These are phyloP conservation scores for Trichosporon faecale DNA, from an alignment of 1,284 basidiomycete species.

Conservation along the genomic window DNA sequence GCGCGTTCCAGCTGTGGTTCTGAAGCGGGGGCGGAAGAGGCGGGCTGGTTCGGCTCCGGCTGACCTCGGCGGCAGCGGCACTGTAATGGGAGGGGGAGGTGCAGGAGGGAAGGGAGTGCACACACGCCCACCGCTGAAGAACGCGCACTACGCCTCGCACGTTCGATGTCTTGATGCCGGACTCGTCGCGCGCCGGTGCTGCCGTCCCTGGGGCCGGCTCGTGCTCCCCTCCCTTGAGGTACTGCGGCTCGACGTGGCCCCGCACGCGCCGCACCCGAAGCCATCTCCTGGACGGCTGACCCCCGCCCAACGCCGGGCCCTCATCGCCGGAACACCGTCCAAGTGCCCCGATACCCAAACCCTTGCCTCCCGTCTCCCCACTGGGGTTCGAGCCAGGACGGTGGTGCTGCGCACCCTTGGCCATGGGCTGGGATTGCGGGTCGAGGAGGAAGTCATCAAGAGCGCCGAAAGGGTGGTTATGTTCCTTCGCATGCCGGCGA, in stretches of 20 bases:
- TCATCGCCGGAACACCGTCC: neutral
- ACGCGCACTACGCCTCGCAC: neutral
- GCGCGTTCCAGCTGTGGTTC: neutral
- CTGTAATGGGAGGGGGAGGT: no score
- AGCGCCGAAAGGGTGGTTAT: neutral
- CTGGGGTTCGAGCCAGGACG: neutral
- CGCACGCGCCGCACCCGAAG: neutral
- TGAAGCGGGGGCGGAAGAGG: neutral
- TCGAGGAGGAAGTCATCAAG: neutral
- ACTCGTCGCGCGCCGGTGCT: neutral
- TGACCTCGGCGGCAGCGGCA: no score
- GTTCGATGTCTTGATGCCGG: neutral
- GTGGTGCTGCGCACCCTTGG: neutral
- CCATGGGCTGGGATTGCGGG: neutral
- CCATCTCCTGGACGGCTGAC: neutral
- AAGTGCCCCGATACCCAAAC: neutral
- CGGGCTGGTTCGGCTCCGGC: neutral
- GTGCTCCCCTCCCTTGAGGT: neutral
- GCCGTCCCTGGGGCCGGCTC: neutral
- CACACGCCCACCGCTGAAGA: neutral
- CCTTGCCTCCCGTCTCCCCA: neutral
- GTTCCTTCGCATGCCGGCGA: neutral
- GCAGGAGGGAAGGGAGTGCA: neutral
- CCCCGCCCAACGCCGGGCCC: no score
- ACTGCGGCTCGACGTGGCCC: neutral